Evolutionary conservation across 2,329 filamentous ascomycete genomes (phyloP), one percentile per base, ranked within the genome.

Genomic region (Biscogniauxia sp.): DNA sequence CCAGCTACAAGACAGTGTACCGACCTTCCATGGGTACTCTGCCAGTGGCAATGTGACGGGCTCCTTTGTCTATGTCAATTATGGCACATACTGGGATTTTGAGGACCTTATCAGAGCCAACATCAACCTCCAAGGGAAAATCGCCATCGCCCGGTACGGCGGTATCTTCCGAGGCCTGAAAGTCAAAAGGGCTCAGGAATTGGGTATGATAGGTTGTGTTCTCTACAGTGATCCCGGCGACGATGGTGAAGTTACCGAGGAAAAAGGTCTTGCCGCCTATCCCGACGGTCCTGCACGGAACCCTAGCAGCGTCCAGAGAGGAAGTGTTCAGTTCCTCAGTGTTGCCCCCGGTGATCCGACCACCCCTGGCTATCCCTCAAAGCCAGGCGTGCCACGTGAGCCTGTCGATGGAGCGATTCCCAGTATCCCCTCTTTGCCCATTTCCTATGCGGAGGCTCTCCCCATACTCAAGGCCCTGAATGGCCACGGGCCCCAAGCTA

Each of bases 1-100:
- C 19, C 84, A 87, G 20, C 79, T 92, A 53, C 76, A 84, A 9
- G 84, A 93, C 69, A 82, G 92, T 28, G 84, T 98, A 23, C 93
- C 94, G 1, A 94, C 90, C 0, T 98, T 98, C 79, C 94, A 98
- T 72, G 95, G 94, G 57, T 98, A 97, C 75, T 96, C 92, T 3
- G 93, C 93, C 4, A 93, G 83, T 62, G 94, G 94, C 26, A 96
- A 98, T 74, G 94, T 96, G 54, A 97, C 94, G 0, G 92, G 87
- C 2, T 85, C 87, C 15, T 95, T 91, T 66, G 91, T 97, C 32
- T 98, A 89, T 71, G 92, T 91, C 73, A 97, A 97, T 76, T 96
- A 95, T 70, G 94, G 93, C 56, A 95, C 91, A 0, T 96, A 88
- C 72, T 78, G 84, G 65, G 94, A 98, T 73, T 98, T 88, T 66